A percentile compares a stretch with the other conserved stretches of the same genome.
Conservation (phyloP, 148 eudicot species). For the Fagopyrum tataricum region DNA sequence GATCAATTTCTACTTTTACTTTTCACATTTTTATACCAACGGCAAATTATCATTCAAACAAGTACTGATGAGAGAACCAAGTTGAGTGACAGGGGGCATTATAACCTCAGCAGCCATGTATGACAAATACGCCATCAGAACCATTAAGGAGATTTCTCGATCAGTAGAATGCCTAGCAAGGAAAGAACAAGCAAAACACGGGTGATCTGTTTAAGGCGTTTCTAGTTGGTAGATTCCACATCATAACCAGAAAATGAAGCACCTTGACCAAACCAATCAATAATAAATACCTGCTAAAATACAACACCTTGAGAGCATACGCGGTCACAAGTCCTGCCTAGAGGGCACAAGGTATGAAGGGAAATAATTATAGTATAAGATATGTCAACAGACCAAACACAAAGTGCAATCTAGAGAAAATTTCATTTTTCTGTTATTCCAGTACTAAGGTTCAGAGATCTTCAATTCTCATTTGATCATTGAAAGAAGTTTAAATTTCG, state of each 20-base stretch:
- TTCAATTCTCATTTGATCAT: not conserved
- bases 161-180: constrained; percentile 73
- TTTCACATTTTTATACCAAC: not conserved
- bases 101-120: constrained; percentile 93
- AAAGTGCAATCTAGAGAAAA: not conserved
- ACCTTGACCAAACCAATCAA: not conserved
- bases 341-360: not conserved
- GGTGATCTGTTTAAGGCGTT: not conserved
- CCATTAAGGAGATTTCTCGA: constrained; percentile 86
- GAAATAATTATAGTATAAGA: not conserved
- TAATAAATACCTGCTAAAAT: constrained; percentile 66
- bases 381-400: not conserved
- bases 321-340: constrained; percentile 88
- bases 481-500: not conserved
- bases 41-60: not conserved
- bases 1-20: not conserved
- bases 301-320: constrained; percentile 59
- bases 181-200: not conserved
- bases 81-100: not conserved
- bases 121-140: constrained; percentile 84
- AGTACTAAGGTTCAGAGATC: not conserved
- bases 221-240: not conserved
- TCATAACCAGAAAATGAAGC: not conserved
- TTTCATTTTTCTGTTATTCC: not conserved
- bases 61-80: not conserved